These are phyloP conservation scores for Psidium guajava DNA, from an alignment of 345 rosid species.

Conservation along the genomic window DNA sequence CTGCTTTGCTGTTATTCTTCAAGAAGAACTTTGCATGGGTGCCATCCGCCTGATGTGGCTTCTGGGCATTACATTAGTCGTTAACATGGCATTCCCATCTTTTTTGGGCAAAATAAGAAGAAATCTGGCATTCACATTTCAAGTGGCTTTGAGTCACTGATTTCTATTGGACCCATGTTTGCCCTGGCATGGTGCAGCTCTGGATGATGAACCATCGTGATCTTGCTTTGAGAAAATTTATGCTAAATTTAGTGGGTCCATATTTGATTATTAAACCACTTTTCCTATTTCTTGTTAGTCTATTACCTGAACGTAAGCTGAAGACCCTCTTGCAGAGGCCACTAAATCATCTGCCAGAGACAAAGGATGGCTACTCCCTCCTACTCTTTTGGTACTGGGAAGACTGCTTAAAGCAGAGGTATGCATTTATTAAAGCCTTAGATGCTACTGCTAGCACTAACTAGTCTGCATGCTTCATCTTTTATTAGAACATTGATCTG, in stretches of 20 bases:
- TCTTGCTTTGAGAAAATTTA: neutral
- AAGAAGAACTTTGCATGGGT: neutral
- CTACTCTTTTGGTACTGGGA: conserved; percentile 96
- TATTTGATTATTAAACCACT: neutral
- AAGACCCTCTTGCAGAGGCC: conserved; percentile 85
- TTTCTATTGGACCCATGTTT: neutral
- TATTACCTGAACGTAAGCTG: conserved; percentile 90
- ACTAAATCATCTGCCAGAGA: conserved; percentile 55
- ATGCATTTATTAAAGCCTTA: neutral
- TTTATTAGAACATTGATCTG: neutral
- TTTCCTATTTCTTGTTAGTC: conserved; percentile 22
- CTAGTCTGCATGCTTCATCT: neutral
- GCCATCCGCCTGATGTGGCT: neutral
- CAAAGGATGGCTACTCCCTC: conserved; percentile 87
- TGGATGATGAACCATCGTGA: neutral
- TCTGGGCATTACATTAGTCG: neutral
- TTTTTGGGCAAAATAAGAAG: neutral
- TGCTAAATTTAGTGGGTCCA: neutral
- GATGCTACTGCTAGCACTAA: neutral
- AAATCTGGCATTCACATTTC: neutral
- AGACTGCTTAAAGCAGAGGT: conserved; percentile 96
- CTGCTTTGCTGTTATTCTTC: neutral
- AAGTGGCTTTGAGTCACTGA: neutral
- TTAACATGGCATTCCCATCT: neutral
- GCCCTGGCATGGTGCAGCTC: neutral